A percentile compares a stretch with the other conserved stretches of the same genome.
Conservation (phyloP, 257 asterid species). For the Ophiorrhiza pumila region DNA sequence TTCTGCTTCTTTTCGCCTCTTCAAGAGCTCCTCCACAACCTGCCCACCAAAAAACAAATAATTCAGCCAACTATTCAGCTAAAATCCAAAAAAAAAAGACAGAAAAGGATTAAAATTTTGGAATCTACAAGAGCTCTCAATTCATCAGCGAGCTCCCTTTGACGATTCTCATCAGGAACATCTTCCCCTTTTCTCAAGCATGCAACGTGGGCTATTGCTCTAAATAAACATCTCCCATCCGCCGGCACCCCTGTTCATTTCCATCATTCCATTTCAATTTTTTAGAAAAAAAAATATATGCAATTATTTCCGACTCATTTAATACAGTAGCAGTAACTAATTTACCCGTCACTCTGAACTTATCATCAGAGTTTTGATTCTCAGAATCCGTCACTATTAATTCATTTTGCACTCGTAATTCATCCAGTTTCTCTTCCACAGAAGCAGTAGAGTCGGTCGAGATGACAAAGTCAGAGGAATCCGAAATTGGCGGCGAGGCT, state of each 20-base stretch:
- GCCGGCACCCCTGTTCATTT: slow-evolving; percentile 57
- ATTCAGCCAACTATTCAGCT: background rate
- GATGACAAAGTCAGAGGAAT: slow-evolving; percentile 23
- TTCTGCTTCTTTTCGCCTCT: slow-evolving; percentile 80
- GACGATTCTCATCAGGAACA: slow-evolving; percentile 68
- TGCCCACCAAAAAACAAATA: slow-evolving; percentile 15
- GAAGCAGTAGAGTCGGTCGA: slow-evolving; percentile 19
- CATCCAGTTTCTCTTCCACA: slow-evolving; percentile 14
- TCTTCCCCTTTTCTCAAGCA: slow-evolving; percentile 63
- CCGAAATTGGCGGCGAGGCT: slow-evolving; percentile 30
- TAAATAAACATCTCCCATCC: slow-evolving; percentile 78
- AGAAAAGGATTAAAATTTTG: background rate
- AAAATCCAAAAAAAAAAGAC: background rate
- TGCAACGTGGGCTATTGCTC: slow-evolving; percentile 80
- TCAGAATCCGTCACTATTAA: slow-evolving; percentile 7
- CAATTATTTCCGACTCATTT: background rate
- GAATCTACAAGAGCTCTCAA: slow-evolving; percentile 68
- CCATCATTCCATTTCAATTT: background rate
- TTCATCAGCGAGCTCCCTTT: slow-evolving; percentile 80
- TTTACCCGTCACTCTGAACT: slow-evolving; percentile 63
- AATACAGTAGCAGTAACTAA: background rate
- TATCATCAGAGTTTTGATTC: slow-evolving; percentile 25
- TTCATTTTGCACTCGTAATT: background rate
- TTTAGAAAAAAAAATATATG: background rate
- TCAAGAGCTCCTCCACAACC: slow-evolving; percentile 83